Base-by-base conservation (phyloP, 2,329 filamentous ascomycete genomes). In the Meredithiella fracta region DNA sequence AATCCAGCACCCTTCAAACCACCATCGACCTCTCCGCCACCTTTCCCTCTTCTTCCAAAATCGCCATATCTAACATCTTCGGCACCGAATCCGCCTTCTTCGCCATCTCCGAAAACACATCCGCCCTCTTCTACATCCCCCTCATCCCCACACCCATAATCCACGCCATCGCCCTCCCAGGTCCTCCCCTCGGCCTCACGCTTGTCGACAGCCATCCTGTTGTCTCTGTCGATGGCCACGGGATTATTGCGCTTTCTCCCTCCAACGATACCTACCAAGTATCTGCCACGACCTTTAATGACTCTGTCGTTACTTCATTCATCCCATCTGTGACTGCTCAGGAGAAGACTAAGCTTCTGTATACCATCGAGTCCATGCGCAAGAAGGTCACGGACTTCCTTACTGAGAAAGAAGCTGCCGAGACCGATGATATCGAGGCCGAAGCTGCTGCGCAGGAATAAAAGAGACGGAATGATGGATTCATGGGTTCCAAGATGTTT, bases 41-140 rank as follows among this genome's bases (percentile, higher is more conserved):
- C 1, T 14, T 20, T 5, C 49, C 51, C 25, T 42, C 44, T 2
- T 58, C 53, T 6, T 53, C 61, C 52, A 56, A 74, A 59, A 63
- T 76, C 20, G 74, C 77, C 1, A 71, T 80, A n/a, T 68, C 70
- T 7, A 54, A 55, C 37, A 60, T 61, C 17, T 23, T 52, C 9
- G 40, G 63, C 4, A 60, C 60, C 0, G 65, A 62, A 3, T 61
- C 61, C 22, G 67, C 67, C 49, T 63, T 74, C 15, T 62, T 69
- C 29, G 70, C 64, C 6, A 66, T 72, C 47, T 72, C 70, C 60
- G 73, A 76, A 65, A 63, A 67, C 14, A 70, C 77, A 55, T 76
- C 80, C 58, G 85, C 75, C 42, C 68, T 94, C 7, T 81, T 91
- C 66, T 69, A 77, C 56, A 85, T 83, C 69, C 68, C 69, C n/a